phyloP scores from a whole-genome alignment of 139 green algal genomes.

The Penium margaritaceum region DNA sequence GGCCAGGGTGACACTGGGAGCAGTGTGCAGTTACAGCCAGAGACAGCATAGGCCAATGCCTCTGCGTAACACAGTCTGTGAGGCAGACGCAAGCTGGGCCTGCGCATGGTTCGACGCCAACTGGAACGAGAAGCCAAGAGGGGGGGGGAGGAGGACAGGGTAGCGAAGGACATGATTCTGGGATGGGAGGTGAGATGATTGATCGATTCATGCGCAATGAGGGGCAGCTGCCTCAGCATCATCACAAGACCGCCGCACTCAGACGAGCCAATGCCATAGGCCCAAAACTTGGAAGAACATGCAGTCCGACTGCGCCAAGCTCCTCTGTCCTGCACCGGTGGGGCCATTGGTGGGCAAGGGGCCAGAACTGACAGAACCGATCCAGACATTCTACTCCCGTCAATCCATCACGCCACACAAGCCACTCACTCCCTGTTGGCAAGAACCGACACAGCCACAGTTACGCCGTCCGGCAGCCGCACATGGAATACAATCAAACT shows the following conservation, averaged over 20 bases:
- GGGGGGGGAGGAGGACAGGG: background rate
- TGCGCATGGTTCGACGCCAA: background rate
- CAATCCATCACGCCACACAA: background rate
- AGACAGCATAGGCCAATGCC: background rate
- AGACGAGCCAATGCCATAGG: background rate
- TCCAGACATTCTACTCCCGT: too few relatives aligned
- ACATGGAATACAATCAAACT: slow-evolving; percentile 35
- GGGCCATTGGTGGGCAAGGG: background rate
- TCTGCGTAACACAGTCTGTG: background rate
- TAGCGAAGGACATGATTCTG: too few relatives aligned
- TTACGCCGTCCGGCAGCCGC: slow-evolving; percentile 20
- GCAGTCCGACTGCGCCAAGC: background rate
- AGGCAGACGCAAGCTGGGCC: background rate
- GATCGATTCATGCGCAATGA: too few relatives aligned
- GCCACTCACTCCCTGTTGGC: slow-evolving; percentile 3
- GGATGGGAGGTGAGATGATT: too few relatives aligned
- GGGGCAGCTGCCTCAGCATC: too few relatives aligned
- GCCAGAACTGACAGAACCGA: background rate
- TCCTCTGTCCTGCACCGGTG: background rate
- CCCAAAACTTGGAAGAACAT: background rate
- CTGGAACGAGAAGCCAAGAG: background rate
- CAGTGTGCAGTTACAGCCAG: background rate
- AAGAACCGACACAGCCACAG: slow-evolving; percentile 22
- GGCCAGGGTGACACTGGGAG: background rate
- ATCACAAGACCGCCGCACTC: too few relatives aligned